phyloP scores from a whole-genome alignment of 352 stramenopile genomes.

The Phytophthora gonapodyides region DNA sequence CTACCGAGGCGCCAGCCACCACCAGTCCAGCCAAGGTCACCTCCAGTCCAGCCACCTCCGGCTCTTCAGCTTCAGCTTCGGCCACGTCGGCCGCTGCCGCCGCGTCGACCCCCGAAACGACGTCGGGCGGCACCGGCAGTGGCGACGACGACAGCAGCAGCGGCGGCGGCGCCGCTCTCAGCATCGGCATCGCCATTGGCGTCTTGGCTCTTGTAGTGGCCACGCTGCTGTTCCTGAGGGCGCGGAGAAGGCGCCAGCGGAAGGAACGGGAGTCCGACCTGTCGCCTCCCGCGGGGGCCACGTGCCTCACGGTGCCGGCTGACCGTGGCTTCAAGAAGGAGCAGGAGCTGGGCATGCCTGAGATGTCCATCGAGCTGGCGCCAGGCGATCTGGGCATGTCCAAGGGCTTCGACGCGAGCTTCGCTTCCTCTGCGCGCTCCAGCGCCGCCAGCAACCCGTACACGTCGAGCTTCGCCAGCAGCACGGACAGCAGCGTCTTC shows the following conservation, averaged over 20 bases:
- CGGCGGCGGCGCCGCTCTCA: slow-evolving; percentile 14
- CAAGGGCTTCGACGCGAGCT: slow-evolving; percentile 38
- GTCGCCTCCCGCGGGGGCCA: slow-evolving; percentile 12
- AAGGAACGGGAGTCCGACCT: slow-evolving; percentile 14
- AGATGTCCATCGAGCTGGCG: slow-evolving; percentile 52
- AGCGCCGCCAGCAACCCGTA: slow-evolving; percentile 31
- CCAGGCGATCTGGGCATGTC: slow-evolving; percentile 33
- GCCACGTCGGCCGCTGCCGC: too few relatives aligned
- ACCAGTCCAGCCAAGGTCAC: slow-evolving; percentile 1
- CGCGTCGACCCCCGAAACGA: slow-evolving; percentile 7
- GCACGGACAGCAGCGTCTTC: slow-evolving; percentile 41
- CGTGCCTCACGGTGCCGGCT: slow-evolving; percentile 24
- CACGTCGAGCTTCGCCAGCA: slow-evolving; percentile 29
- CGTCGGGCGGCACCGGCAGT: slow-evolving; percentile 7
- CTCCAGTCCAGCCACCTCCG: background rate
- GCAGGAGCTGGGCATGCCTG: slow-evolving; percentile 37
- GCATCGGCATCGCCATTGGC: slow-evolving; percentile 35
- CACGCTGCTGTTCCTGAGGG: slow-evolving; percentile 29
- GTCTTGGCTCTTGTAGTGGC: slow-evolving; percentile 37
- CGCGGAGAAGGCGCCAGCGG: slow-evolving; percentile 14
- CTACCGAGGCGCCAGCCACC: slow-evolving; percentile 9
- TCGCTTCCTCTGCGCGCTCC: slow-evolving; percentile 36
- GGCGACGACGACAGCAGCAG: background rate
- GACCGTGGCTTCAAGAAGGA: slow-evolving; percentile 39
- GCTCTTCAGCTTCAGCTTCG: background rate